Percentiles rank a stretch among this genome's conserved stretches.
Conservation (phyloP, 129 eudicot species). For the Saussurea involucrata region DNA sequence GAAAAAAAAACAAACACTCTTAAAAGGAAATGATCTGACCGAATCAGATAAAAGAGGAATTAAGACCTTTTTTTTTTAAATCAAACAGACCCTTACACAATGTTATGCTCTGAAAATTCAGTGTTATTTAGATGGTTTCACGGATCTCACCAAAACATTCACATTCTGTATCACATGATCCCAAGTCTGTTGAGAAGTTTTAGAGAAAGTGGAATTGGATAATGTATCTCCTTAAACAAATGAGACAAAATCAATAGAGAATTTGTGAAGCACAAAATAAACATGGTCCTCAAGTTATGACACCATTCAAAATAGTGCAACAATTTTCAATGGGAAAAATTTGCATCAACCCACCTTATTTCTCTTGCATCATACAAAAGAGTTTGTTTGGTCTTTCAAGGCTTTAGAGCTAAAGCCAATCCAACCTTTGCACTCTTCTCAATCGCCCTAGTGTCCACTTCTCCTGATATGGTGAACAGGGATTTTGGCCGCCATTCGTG, state of each 20-base stretch:
- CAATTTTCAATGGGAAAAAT: constrained; percentile 9
- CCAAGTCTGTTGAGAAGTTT: background rate
- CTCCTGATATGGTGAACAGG: constrained; percentile 74
- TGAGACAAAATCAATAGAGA: constrained; percentile 9
- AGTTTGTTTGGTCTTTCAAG: constrained; percentile 33
- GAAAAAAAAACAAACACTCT: too few species aligned
- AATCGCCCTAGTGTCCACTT: constrained; percentile 77
- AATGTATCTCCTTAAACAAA: constrained; percentile 27
- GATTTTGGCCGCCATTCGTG: constrained; percentile 85
- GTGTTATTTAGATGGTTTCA: too few species aligned
- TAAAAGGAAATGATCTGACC: too few species aligned
- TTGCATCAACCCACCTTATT: constrained; percentile 35
- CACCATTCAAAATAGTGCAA: background rate
- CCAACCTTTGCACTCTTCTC: constrained; percentile 93
- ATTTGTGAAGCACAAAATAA: constrained; percentile 4
- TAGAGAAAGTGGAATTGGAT: background rate
- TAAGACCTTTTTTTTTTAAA: too few species aligned
- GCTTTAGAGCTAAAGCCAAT: constrained; percentile 71
- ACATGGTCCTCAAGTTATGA: constrained; percentile 15
- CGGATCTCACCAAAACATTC: too few species aligned
- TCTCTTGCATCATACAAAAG: constrained; percentile 18
- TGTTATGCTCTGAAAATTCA: too few species aligned
- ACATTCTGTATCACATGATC: too few species aligned
- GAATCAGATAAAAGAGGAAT: too few species aligned
- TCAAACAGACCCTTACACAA: too few species aligned